Percentiles rank a stretch among this genome's conserved stretches.
Conservation (phyloP, 768 basidiomycete genomes). For the Infundibulicybe gibba region DNA sequence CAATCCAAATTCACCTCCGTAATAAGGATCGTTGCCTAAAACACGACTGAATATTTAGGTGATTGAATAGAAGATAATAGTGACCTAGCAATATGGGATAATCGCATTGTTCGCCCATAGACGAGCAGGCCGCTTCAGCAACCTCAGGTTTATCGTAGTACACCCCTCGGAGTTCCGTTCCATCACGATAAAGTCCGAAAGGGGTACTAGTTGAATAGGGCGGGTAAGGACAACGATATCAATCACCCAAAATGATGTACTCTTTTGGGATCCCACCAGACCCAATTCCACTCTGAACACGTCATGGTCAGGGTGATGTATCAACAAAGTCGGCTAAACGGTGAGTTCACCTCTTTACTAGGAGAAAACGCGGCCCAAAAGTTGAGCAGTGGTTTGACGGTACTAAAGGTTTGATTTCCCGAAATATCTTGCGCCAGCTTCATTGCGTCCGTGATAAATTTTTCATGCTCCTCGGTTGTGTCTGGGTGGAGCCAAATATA, state of each 20-base stretch:
- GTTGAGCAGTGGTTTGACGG: slow-evolving; percentile 72
- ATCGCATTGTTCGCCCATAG: slow-evolving; percentile 62
- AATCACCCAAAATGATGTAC: slow-evolving; percentile 28
- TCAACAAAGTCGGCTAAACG: background rate
- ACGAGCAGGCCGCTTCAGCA: slow-evolving; percentile 65
- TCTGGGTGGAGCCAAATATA: slow-evolving; percentile 35
- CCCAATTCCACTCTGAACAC: slow-evolving; percentile 64
- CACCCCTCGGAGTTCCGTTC: slow-evolving; percentile 72
- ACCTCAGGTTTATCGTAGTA: slow-evolving; percentile 67
- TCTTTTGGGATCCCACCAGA: slow-evolving; percentile 65
- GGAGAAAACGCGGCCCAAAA: slow-evolving; percentile 81
- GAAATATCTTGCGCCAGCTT: slow-evolving; percentile 69
- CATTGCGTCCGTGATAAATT: slow-evolving; percentile 63
- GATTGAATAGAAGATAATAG: slow-evolving; percentile 5
- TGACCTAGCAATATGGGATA: slow-evolving; percentile 73
- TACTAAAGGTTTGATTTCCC: slow-evolving; percentile 71
- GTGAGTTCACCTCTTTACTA: slow-evolving; percentile 56
- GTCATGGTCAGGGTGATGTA: background rate
- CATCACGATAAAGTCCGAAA: slow-evolving; percentile 74
- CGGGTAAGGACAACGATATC: background rate
- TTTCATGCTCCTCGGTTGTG: slow-evolving; percentile 46
- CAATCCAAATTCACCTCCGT: slow-evolving; percentile 53
- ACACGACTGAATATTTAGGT: background rate
- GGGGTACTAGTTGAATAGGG: slow-evolving; percentile 46
- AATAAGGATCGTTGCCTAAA: slow-evolving; percentile 72